Evolutionary conservation across 441 rosid species (phyloP).

Genomic region (Capsella rubella): DNA sequence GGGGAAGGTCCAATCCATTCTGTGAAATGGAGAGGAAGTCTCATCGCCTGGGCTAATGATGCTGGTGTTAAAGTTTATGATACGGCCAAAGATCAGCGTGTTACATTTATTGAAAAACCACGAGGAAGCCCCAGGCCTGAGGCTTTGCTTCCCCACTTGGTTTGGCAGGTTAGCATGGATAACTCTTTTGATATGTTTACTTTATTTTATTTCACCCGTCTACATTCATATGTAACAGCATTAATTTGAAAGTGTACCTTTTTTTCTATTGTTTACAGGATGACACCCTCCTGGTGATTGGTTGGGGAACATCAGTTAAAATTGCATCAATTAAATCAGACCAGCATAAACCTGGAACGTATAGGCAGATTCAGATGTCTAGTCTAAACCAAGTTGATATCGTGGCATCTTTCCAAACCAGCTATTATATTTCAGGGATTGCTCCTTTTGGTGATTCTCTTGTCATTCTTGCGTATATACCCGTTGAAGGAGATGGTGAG

Average conservation of each 20-base stretch:
- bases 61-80: conserved; percentile 97
- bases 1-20: conserved; percentile 99
- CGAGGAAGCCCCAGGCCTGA: conserved; percentile 94
- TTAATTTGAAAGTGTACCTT: neutral
- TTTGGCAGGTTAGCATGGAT: conserved; percentile 89
- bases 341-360: conserved; percentile 70
- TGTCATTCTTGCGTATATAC: conserved; percentile 97
- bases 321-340: conserved; percentile 85
- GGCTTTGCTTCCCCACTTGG: conserved; percentile 91
- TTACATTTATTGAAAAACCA: conserved; percentile 95
- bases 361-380: conserved; percentile 58
- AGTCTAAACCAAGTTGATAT: conserved; percentile 89
- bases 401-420: conserved; percentile 97
- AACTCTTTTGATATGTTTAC: conserved; percentile 3
- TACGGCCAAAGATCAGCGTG: conserved; percentile 85
- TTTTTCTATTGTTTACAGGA: conserved; percentile 57
- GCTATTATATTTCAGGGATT: conserved; percentile 98
- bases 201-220: neutral
- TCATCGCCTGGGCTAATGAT: conserved; percentile 99
- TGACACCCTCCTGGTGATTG: conserved; percentile 91
- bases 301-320: conserved; percentile 94
- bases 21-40: conserved; percentile 91
- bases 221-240: conserved; percentile 15
- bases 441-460: conserved; percentile 99
- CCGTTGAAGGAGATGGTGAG: conserved; percentile 82